Evolutionary conservation across 768 basidiomycete genomes (phyloP), one percentile per base, ranked within the genome.

Genomic region (Pulveroboletus sp.): DNA sequence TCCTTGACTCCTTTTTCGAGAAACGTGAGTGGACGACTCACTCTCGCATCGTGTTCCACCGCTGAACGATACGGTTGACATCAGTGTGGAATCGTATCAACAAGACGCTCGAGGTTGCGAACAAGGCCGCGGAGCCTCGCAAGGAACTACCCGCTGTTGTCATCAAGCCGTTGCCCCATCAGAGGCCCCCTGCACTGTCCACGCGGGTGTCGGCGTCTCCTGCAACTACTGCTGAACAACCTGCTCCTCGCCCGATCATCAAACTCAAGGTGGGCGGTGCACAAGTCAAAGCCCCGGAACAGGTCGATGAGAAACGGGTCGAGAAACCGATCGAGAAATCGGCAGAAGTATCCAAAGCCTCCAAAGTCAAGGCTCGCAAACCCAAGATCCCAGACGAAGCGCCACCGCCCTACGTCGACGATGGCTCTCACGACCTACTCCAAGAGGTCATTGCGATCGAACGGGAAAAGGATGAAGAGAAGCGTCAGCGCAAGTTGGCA

Each of bases 1-100:
- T 76, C 23, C 70, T 97, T 34, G 90, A 95, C 59, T 74, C 70
- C 1, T 84, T 86, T 61, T 95, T 97, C 58, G 87, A 95, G 56
- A 90, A 88, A 71, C 76, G 93, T 93, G 61, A 48, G 88, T 76
- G 6, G 27, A n/a, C n/a, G n/a, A n/a, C 49, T 41, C 26, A 43
- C 17, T 40, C 40, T 38, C 39, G 19, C 31, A 26, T n/a, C 12
- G 13, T 37, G 51, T 22, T 6, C 37, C 55, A 39, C 38, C 29
- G 14, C 38, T 55, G 22, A 65, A n/a, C 9, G 27, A 40, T n/a
- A 23, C 2, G 49, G 35, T 29, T 6, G 20, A 38, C 39, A 43
- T 36, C 53, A 95, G 93, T 86, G 68, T 98, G 95, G 95, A 73
- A 78, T 12, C 82, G 89, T 43, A 88, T 89, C 65, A 86, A 85